Base-by-base conservation (phyloP, 768 basidiomycete species). In the Lentinula sp. region DNA sequence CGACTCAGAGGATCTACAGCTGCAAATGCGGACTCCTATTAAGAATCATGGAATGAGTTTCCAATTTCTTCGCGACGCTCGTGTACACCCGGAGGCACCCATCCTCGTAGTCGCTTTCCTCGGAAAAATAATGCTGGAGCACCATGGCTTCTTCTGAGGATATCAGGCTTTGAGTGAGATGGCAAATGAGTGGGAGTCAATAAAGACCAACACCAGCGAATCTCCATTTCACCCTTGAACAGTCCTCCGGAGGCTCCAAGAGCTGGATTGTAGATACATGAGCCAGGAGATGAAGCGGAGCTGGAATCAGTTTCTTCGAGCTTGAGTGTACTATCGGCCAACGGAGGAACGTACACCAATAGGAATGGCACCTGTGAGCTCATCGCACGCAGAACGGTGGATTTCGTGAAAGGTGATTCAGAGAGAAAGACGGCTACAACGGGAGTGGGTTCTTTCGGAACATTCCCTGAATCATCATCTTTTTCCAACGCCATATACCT, bases 361-460 rank as follows among this genome's bases (percentile, higher is more conserved):
- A 93, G 80, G 60, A 95, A 82, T 0, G 95, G 95, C 12, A 93
- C 79, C 0, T 82, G 78, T 0, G 91, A 94, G 10, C 86, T 85
- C 62, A 86, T 81, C 1, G 88, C 91, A 10, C 86, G 85, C 1
- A 87, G 76, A 59, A 90, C 69, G 0, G 93, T 84, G 0, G 83
- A 73, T 57, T 80, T 83, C 0, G 93, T 91, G 72, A 94, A 97
- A 1, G 84, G 77, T 16, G 91, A 93, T 68, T 91, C 82, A 1
- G 93, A 95, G 41, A 94, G 76, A 57, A 96, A 79, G 20, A 95
- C 72, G 0, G 88, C 92, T n/a, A 93, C 81, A 15, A 81, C 69
- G 1, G 83, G 79, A 39, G 15, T 57, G 35, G 48, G 4, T 7
- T 32, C 36, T 7, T 56, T 56, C 2, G 54, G 23, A 23, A 10